Evolutionary conservation across 2,329 filamentous ascomycete genomes (phyloP).

Genomic region (Fusarium incarnatum): DNA sequence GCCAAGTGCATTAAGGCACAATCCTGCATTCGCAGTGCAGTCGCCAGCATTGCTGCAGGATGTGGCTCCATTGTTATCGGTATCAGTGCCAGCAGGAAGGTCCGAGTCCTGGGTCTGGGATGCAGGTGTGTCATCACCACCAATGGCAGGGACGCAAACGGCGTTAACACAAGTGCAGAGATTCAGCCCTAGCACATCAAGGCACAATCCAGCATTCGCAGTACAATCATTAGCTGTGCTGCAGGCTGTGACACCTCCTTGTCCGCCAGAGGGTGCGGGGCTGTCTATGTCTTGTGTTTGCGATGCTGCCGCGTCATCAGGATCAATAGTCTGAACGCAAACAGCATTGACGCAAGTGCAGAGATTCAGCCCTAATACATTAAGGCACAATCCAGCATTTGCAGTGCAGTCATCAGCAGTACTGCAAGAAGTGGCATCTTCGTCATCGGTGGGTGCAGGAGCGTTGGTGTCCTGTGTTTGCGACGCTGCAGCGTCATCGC

Average conservation of each 20-base stretch:
- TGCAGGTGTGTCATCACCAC: too few species aligned
- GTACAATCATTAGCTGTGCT: constrained; percentile 12
- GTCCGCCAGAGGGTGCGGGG: too few species aligned
- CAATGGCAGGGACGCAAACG: background rate
- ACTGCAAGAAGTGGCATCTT: background rate
- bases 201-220: background rate
- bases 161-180: background rate
- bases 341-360: constrained; percentile 4
- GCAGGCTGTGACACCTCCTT: background rate
- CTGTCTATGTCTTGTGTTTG: too few species aligned
- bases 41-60: too few species aligned
- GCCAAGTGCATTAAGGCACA: too few species aligned
- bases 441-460: background rate
- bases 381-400: background rate
- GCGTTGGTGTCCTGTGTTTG: background rate
- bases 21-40: too few species aligned
- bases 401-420: background rate
- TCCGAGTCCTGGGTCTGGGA: too few species aligned
- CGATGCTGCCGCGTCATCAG: too few species aligned
- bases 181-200: background rate
- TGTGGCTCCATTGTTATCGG: too few species aligned
- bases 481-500: background rate
- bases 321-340: background rate
- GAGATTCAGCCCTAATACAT: background rate
- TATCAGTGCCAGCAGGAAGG: too few species aligned